phyloP scores from a whole-genome alignment of 148 eudicot genomes.

The Silene conica region DNA sequence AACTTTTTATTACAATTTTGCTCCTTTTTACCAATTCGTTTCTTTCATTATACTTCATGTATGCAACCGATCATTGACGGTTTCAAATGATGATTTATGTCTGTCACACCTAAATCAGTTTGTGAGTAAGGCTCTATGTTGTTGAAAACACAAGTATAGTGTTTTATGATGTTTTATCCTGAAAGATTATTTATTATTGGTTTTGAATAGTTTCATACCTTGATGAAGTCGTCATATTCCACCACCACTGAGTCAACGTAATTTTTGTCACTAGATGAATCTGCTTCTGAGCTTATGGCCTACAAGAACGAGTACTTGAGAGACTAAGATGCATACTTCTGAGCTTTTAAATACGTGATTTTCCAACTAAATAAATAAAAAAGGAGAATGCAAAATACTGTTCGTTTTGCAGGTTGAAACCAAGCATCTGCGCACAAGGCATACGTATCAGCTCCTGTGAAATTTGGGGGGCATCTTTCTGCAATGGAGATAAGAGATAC shows the following conservation, averaged over 20 bases:
- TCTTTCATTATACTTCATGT: too few relatives aligned
- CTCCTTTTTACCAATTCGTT: too few relatives aligned
- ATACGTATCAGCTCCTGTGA: slow-evolving; percentile 98
- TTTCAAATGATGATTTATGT: too few relatives aligned
- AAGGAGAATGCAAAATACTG: slow-evolving; percentile 34
- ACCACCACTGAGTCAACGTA: slow-evolving; percentile 51
- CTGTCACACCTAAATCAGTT: too few relatives aligned
- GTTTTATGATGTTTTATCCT: too few relatives aligned
- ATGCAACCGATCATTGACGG: too few relatives aligned
- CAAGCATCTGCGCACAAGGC: slow-evolving; percentile 99
- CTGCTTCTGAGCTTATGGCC: slow-evolving; percentile 51
- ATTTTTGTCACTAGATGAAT: slow-evolving; percentile 34
- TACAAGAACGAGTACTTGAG: slow-evolving; percentile 26
- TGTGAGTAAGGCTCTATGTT: too few relatives aligned
- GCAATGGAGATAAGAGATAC: slow-evolving; percentile 77
- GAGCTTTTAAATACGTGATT: neutral
- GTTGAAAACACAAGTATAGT: too few relatives aligned
- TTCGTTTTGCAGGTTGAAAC: slow-evolving; percentile 93
- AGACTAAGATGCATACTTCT: neutral
- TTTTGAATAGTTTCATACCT: slow-evolving; percentile 36
- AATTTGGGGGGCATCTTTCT: slow-evolving; percentile 82
- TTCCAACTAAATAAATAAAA: neutral
- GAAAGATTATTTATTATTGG: too few relatives aligned
- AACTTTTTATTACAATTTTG: too few relatives aligned
- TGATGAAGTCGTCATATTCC: slow-evolving; percentile 76